These are phyloP conservation scores for Xylaria sp. DNA, from an alignment of 2,329 filamentous ascomycete genomes.

Conservation along the genomic window DNA sequence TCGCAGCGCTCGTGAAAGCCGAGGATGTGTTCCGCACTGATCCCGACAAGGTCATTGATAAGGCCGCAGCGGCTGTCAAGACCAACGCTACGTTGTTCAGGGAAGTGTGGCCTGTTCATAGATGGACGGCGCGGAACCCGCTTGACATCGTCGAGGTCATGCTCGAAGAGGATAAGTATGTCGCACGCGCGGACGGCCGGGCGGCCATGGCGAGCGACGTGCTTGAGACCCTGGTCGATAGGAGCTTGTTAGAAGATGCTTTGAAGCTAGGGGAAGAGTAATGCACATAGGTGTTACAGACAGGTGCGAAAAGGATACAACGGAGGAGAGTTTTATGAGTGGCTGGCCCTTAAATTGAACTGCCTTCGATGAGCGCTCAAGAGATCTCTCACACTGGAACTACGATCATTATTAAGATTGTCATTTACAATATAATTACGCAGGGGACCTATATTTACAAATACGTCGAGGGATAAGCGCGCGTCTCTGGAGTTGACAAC, in stretches of 20 bases:
- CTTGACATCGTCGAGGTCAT: constrained; percentile 46
- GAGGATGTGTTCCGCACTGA: constrained; percentile 46
- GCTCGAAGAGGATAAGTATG: constrained; percentile 46
- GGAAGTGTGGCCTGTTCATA: constrained; percentile 41
- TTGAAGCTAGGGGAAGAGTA: neutral
- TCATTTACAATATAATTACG: neutral
- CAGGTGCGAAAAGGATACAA: neutral
- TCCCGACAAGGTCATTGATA: constrained; percentile 44
- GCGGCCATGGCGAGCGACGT: constrained; percentile 32
- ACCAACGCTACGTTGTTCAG: constrained; percentile 39
- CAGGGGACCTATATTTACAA: neutral
- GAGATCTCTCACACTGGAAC: neutral
- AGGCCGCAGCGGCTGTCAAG: constrained; percentile 44
- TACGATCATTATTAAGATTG: neutral
- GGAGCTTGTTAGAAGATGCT: constrained; percentile 13
- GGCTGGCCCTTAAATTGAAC: neutral
- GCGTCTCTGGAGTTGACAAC: neutral
- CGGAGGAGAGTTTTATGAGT: neutral
- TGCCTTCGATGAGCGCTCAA: neutral
- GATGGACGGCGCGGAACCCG: constrained; percentile 45
- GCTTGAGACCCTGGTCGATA: constrained; percentile 30
- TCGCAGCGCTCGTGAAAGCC: constrained; percentile 48
- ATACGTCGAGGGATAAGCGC: neutral
- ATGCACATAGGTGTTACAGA: neutral
- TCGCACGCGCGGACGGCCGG: constrained; percentile 32